Conservation (phyloP, 1,284 basidiomycete species). For the Baeospora myosura region DNA sequence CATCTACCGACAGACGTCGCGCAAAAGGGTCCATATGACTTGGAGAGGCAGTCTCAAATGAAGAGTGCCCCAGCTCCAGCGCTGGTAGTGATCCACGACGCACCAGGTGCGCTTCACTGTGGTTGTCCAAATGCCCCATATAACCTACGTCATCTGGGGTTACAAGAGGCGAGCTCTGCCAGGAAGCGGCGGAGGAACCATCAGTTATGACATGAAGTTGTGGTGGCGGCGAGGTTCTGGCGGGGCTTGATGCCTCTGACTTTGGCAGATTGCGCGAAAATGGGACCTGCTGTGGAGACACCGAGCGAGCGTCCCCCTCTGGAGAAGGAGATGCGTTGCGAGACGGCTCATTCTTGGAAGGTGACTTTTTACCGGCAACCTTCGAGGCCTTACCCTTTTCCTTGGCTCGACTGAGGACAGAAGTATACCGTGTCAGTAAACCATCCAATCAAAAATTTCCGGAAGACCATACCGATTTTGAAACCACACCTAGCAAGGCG, state of each 20-base stretch:
- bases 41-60: too few relatives aligned
- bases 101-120: conserved; percentile 12
- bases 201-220: conserved; percentile 32
- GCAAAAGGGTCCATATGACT: conserved; percentile 37
- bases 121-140: background rate
- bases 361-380: conserved; percentile 15
- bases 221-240: conserved; percentile 29
- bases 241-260: conserved; percentile 24
- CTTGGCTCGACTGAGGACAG: conserved; percentile 61
- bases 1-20: conserved; percentile 54
- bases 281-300: conserved; percentile 6
- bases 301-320: conserved; percentile 13
- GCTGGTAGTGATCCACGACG: conserved; percentile 47
- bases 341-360: conserved; percentile 1
- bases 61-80: too few relatives aligned
- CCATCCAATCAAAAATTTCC: background rate
- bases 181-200: conserved; percentile 26
- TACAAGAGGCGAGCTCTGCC: conserved; percentile 28
- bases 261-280: conserved; percentile 14
- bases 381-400: conserved; percentile 57
- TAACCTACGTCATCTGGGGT: conserved; percentile 19
- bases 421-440: conserved; percentile 2
- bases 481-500: conserved; percentile 68
- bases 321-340: conserved; percentile 15
- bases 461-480: conserved; percentile 70